Conservation (phyloP, 2,329 filamentous ascomycete genomes). For the Dactylellina haptotyla region DNA sequence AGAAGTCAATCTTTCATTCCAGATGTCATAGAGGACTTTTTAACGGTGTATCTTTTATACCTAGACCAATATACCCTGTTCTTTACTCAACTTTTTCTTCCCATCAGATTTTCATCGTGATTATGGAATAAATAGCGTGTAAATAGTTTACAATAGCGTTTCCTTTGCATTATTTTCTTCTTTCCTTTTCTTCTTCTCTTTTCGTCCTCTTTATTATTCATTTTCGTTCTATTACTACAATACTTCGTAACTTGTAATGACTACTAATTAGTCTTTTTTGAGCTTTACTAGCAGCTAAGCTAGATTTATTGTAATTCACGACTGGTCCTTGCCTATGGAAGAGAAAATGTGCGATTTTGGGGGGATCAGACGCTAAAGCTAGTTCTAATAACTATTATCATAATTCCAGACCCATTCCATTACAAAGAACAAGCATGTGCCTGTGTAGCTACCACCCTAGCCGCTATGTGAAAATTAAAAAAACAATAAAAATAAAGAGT, state of each 20-base stretch:
- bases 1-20: slow-evolving; percentile 38
- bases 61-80: not conserved
- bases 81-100: not conserved
- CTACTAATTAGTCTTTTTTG: too few species aligned
- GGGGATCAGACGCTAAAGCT: not conserved
- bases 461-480: not conserved
- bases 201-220: not conserved
- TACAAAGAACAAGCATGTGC: not conserved
- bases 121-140: too few species aligned
- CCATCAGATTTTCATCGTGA: not conserved
- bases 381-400: not conserved
- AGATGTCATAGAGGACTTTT: too few species aligned
- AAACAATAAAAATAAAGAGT: not conserved
- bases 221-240: not conserved
- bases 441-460: not conserved
- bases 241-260: too few species aligned
- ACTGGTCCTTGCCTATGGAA: too few species aligned
- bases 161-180: too few species aligned
- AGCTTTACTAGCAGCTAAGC: too few species aligned
- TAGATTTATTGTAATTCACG: too few species aligned
- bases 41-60: too few species aligned
- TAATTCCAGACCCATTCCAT: not conserved
- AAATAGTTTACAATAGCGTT: too few species aligned
- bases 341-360: not conserved
- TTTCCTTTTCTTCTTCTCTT: not conserved